These are phyloP conservation scores for Aquilaria malaccensis DNA, from an alignment of 345 rosid genomes.

Conservation along the genomic window DNA sequence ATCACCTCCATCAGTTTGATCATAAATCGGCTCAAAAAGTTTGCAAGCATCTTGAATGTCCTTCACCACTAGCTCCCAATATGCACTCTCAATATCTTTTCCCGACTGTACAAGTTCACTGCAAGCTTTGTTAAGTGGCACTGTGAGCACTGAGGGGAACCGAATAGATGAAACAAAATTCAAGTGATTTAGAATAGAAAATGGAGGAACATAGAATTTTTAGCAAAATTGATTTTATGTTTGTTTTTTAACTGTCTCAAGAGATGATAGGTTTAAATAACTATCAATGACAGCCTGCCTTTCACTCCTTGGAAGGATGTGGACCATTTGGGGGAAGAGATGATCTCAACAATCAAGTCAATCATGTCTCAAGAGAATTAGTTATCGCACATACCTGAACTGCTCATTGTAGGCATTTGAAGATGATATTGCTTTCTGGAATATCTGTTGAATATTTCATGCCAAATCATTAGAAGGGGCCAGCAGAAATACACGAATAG, in stretches of 20 bases:
- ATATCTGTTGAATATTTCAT: constrained; percentile 49
- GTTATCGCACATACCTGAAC: constrained; percentile 48
- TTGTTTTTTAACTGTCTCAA: too few species aligned
- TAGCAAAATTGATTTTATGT: neutral
- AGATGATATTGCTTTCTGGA: constrained; percentile 96
- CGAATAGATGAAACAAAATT: too few species aligned
- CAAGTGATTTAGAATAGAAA: too few species aligned
- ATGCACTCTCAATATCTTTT: constrained; percentile 78
- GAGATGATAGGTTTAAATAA: too few species aligned
- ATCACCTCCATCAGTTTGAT: constrained; percentile 84
- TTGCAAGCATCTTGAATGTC: constrained; percentile 98
- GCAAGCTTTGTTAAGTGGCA: constrained; percentile 12
- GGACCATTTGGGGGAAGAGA: too few species aligned
- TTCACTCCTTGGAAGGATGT: too few species aligned
- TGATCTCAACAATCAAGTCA: too few species aligned
- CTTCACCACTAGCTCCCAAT: constrained; percentile 97
- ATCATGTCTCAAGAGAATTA: too few species aligned
- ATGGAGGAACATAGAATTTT: neutral
- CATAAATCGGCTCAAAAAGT: constrained; percentile 90
- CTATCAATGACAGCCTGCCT: too few species aligned
- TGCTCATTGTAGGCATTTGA: constrained; percentile 96
- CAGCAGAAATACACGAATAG: neutral
- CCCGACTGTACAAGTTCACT: constrained; percentile 91
- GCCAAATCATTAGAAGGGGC: constrained; percentile 3
- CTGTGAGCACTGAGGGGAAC: too few species aligned